phyloP scores from a whole-genome alignment of 345 rosid genomes.

The Eucalyptus pauciflora region DNA sequence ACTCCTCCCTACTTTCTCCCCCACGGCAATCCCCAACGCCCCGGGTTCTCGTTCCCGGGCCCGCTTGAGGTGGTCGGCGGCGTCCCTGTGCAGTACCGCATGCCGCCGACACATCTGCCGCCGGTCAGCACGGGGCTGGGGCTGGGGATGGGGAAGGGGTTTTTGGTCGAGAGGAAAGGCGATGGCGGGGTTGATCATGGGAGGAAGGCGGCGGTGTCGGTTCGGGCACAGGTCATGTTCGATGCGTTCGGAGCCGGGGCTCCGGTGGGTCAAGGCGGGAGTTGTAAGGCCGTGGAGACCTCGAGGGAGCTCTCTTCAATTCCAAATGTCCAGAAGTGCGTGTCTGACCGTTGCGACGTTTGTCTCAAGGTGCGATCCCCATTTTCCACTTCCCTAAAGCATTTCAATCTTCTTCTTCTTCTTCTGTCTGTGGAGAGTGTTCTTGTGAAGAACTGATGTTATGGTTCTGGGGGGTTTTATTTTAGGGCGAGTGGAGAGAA shows the following conservation, averaged over 20 bases:
- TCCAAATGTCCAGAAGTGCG: constrained; percentile 29
- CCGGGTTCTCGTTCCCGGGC: background rate
- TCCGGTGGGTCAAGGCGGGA: background rate
- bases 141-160: constrained; percentile 1
- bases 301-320: constrained; percentile 87
- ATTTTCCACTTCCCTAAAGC: background rate
- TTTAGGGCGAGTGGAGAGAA: background rate
- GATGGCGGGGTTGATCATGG: background rate
- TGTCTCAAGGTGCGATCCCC: constrained; percentile 40
- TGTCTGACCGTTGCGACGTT: constrained; percentile 19
- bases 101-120: background rate
- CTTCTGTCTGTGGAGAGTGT: too few species aligned
- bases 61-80: background rate
- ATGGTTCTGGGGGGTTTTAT: background rate
- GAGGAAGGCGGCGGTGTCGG: constrained; percentile 2
- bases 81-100: constrained; percentile 22
- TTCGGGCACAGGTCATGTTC: constrained; percentile 1
- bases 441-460: background rate
- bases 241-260: constrained; percentile 10
- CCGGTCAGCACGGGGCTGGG: background rate
- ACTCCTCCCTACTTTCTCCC: background rate
- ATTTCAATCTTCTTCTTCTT: background rate
- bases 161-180: constrained; percentile 5
- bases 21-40: background rate
- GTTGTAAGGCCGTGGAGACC: constrained; percentile 10